These are phyloP conservation scores for Zygosaccharomyces kombuchaensis DNA, from an alignment of 805 yeast species.

Conservation along the genomic window DNA sequence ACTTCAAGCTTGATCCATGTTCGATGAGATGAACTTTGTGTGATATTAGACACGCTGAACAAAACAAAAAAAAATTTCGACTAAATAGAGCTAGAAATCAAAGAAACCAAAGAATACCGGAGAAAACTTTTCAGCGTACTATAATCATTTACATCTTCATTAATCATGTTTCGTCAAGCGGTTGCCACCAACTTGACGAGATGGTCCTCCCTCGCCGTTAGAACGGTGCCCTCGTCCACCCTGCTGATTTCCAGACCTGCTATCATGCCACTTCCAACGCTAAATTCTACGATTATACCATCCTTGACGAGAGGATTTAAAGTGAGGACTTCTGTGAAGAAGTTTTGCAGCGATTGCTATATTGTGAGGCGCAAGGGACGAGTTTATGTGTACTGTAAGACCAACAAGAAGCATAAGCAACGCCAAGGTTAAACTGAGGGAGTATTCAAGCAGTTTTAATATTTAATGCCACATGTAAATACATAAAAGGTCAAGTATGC, in stretches of 20 bases:
- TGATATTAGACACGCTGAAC: neutral
- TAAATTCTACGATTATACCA: slow-evolving; percentile 14
- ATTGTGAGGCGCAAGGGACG: slow-evolving; percentile 93
- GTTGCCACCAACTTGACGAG: slow-evolving; percentile 4
- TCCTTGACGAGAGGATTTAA: slow-evolving; percentile 66
- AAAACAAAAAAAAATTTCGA: neutral
- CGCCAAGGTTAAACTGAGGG: slow-evolving; percentile 59
- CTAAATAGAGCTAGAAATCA: neutral
- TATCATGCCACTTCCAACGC: neutral
- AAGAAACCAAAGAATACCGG: neutral
- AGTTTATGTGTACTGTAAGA: slow-evolving; percentile 87
- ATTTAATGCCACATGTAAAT: slow-evolving; percentile 10
- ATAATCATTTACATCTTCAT: neutral
- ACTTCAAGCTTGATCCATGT: neutral
- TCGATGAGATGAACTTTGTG: neutral
- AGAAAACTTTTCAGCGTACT: neutral
- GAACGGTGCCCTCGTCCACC: slow-evolving; percentile 5
- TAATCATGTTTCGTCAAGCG: slow-evolving; percentile 12
- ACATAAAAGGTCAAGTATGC: slow-evolving; percentile 2
- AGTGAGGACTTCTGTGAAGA: slow-evolving; percentile 88
- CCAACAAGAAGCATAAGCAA: slow-evolving; percentile 91
- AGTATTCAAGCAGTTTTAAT: neutral
- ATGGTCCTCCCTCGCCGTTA: slow-evolving; percentile 4
- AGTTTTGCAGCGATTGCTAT: slow-evolving; percentile 87
- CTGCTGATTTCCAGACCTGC: slow-evolving; percentile 7